Base-by-base conservation (phyloP, 2,329 filamentous ascomycete genomes). In the Fusarium buharicum region DNA sequence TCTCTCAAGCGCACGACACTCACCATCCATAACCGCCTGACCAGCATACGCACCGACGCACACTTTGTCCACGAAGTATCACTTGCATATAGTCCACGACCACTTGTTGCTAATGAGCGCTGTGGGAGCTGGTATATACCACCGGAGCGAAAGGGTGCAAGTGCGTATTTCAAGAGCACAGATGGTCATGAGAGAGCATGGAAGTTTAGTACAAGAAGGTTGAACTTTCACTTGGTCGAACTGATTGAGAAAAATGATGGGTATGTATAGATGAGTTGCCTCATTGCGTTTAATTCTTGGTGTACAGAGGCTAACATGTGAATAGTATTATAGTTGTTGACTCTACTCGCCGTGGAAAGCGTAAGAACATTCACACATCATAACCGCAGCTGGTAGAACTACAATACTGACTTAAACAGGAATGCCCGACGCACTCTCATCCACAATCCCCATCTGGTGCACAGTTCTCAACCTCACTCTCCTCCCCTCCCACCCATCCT, bases 131-230 rank as follows among this genome's bases (percentile, higher is more conserved):
- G 95, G 95, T 98, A 98, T 74, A 90, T 98, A 22, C 77, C 81
- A 30, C 89, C 89, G 0, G 75, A 75, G 8, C 71, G 71, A 22
- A 95, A 94, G 76, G 77, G 73, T 1, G 90, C 86, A 28, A 93
- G 90, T 64, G 91, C 90, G 28, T 99, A 98, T 77, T 99, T 98
- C 78, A 99, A 99, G 82, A 96, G 92, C 77, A 99, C 95, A 2
- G 95, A 99, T 77, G 95, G 95, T 1, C 95, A 99, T 75, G 87
- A 88, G 48, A 89, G 91, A 9, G 88, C 96, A 71, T 99, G 95
- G 95, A 86, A 88, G 59, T 97, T 98, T 73, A 97, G 91, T 76
- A 84, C 89, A 18, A 81, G 95, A 62, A 83, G 95, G 64, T 77
- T 98, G 70, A 99, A 99, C 73, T 73, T 97, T 69, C 91, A 96